Base-by-base conservation (phyloP, 352 stramenopile species). In the Globisporangium uncinulatum region DNA sequence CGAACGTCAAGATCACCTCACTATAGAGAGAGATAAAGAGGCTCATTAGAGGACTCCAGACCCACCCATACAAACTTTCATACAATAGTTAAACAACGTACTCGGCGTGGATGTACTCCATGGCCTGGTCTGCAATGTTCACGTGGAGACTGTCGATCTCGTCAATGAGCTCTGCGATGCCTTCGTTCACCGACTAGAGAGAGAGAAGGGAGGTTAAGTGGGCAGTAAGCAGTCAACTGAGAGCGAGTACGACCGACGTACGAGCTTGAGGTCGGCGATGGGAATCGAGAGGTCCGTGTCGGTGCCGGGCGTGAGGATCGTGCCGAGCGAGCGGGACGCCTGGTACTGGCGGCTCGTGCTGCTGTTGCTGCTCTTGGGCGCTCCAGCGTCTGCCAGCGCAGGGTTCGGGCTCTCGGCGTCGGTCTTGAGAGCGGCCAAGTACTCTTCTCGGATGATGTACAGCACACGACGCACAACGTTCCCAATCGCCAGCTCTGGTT, bases 1-100 rank as follows among this genome's bases (percentile, higher is more conserved):
- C 94, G 70, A 96, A 98, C n/a, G 93, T 97, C 61, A 99, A 57
- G 64, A 99, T 98, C 44, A 98, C 88, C 66, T 98, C 96, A 56
- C 84, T 94, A 34, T 21, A 56, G 21, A 7, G 20, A 24, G 46
- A 51, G 24, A 39, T 20, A 20, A 17, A 45, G 39, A 9, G 39
- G 39, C 20, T 6, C n/a, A 14, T 10, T 46, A 46, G 6, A 14
- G 0, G 39, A 46, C 15, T 14, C 6, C 14, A 46, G 41, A n/a
- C n/a, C n/a, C 24, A 1, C 24, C 24, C 4, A 36, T 10, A 60
- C 31, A 50, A 39, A 19, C 0, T 3, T 8, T 36, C 6, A 52
- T 14, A 29, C 4, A 34, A 63, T 44, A 47, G 20, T 49, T 31
- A 4, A n/a, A 57, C 15, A 15, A 78, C 80, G 61, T 79, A 94